A percentile compares a stretch with the other conserved stretches of the same genome.
Evolutionary conservation across 1,284 basidiomycete genomes (phyloP).

Genomic region (Pseudozyma thailandica): DNA sequence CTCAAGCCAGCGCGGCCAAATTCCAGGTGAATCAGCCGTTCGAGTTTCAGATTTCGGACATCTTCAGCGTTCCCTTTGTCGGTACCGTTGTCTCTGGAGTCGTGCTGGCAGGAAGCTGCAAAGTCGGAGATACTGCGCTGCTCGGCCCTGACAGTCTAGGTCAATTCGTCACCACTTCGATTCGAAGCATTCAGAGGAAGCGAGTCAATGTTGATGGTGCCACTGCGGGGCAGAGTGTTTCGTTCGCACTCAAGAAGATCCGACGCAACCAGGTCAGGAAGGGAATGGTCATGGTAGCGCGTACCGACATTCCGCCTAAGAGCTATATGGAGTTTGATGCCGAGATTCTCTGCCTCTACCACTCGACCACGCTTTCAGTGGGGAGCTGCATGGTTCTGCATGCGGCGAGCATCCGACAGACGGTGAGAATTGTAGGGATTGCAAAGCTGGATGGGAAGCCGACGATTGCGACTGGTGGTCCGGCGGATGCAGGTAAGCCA

Average conservation of each 20-base stretch:
- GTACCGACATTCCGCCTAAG: conserved; percentile 47
- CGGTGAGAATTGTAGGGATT: conserved; percentile 62
- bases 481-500: conserved; percentile 49
- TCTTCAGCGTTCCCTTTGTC: conserved; percentile 82
- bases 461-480: conserved; percentile 11
- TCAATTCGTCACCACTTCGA: conserved; percentile 81
- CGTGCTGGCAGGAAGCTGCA: conserved; percentile 71
- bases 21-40: conserved; percentile 76
- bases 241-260: conserved; percentile 90
- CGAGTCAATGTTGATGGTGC: conserved; percentile 83
- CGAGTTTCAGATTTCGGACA: conserved; percentile 75
- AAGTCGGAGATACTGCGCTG: conserved; percentile 76
- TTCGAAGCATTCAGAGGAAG: conserved; percentile 95
- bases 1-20: conserved; percentile 59
- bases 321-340: conserved; percentile 64
- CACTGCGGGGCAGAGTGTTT: conserved; percentile 91
- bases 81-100: conserved; percentile 96
- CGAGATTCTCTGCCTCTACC: conserved; percentile 66
- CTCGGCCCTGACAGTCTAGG: conserved; percentile 94
- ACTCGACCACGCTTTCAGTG: conserved; percentile 62
- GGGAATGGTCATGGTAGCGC: conserved; percentile 75
- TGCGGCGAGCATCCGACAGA: conserved; percentile 65
- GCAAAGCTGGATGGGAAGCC: conserved; percentile 56
- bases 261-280: conserved; percentile 85
- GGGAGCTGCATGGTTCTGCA: conserved; percentile 67